phyloP scores from a whole-genome alignment of 2,329 filamentous ascomycete genomes.

The Lecanoromycetidae sp. region DNA sequence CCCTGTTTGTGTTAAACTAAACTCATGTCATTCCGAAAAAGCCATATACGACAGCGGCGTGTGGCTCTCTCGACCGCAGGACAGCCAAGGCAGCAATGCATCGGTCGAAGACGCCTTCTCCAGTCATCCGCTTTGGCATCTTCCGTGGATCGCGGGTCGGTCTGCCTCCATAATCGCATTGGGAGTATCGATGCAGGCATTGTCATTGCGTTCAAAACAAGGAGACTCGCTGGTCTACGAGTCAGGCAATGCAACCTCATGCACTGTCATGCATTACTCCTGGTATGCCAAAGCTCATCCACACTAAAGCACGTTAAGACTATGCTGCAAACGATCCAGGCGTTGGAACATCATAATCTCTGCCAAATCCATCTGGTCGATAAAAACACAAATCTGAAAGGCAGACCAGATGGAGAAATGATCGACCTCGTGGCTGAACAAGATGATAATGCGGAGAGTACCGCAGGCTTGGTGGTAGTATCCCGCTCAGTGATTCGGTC shows the following conservation, averaged over 20 bases:
- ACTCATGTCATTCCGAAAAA: not conserved
- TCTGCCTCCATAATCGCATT: too few species aligned
- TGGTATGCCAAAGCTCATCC: not conserved
- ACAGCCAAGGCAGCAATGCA: not conserved
- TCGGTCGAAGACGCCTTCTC: not conserved
- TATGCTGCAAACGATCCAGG: too few species aligned
- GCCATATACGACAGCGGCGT: conserved; percentile 6
- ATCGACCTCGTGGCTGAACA: not conserved
- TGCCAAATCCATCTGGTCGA: too few species aligned
- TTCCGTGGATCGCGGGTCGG: not conserved
- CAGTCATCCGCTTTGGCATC: not conserved
- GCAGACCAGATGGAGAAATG: not conserved
- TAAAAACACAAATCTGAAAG: too few species aligned
- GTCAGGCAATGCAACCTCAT: not conserved
- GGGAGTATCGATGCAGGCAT: too few species aligned
- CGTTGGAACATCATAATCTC: not conserved
- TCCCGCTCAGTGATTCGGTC: conserved; percentile 1
- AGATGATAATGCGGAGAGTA: not conserved
- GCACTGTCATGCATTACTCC: not conserved
- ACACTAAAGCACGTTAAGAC: too few species aligned
- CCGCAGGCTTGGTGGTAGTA: not conserved
- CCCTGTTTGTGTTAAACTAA: too few species aligned
- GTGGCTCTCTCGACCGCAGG: too few species aligned
- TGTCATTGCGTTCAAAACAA: not conserved
- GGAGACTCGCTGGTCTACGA: not conserved